A percentile compares a stretch with the other conserved stretches of the same genome.
phyloP scores from a whole-genome alignment of 441 rosid species.

The Jatropha podagrica region DNA sequence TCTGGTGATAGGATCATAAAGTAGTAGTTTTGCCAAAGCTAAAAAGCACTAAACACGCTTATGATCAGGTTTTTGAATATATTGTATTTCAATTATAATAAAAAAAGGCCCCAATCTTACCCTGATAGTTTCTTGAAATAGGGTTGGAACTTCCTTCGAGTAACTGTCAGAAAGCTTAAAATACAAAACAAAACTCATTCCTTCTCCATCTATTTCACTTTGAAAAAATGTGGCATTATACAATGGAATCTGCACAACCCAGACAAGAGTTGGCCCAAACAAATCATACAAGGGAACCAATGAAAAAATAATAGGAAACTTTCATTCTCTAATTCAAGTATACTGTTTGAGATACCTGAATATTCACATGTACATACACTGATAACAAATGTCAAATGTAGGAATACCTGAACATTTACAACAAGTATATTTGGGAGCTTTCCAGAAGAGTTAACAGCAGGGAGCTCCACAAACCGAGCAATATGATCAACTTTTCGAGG shows the following conservation, averaged over 20 bases:
- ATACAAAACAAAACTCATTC: conserved; percentile 75
- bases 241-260: conserved; percentile 61
- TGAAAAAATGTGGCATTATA: conserved; percentile 74
- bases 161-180: conserved; percentile 79
- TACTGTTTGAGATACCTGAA: neutral
- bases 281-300: neutral
- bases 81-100: neutral
- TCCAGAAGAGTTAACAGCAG: conserved; percentile 44
- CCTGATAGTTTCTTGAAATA: conserved; percentile 71
- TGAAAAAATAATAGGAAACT: neutral
- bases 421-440: conserved; percentile 73
- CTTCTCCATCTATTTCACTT: conserved; percentile 84
- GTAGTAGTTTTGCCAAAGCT: neutral
- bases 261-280: conserved; percentile 14
- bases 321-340: neutral
- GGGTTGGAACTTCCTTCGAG: conserved; percentile 57
- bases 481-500: conserved; percentile 74
- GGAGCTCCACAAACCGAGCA: conserved; percentile 78
- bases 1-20: neutral
- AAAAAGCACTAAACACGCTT: neutral
- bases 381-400: neutral
- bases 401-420: conserved; percentile 86
- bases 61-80: neutral
- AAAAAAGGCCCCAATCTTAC: conserved; percentile 39
- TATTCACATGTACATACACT: neutral